Evolutionary conservation across 179 eudicot species (phyloP).

Genomic region (Silene coronaria): DNA sequence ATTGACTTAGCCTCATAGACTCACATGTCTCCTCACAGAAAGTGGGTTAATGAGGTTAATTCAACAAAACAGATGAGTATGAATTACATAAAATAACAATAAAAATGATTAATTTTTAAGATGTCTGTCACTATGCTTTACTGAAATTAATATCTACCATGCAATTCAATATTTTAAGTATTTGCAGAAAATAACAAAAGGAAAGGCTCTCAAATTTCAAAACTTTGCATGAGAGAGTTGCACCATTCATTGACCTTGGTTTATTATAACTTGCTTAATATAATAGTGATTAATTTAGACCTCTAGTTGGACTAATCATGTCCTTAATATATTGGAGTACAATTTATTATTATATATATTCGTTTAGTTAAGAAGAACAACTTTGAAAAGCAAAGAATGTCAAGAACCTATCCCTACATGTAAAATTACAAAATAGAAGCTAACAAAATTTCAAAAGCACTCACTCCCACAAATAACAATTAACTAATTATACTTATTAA

Average conservation of each 20-base stretch:
- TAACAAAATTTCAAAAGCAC: slow-evolving; percentile 48
- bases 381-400: slow-evolving; percentile 15
- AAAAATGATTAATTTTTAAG: too few relatives aligned
- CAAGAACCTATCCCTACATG: slow-evolving; percentile 43
- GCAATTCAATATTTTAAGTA: background rate
- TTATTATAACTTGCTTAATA: background rate
- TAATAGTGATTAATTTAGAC: background rate
- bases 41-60: too few relatives aligned
- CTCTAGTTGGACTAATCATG: background rate
- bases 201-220: slow-evolving; percentile 13
- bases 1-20: too few relatives aligned
- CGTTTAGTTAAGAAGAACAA: background rate
- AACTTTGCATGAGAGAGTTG: slow-evolving; percentile 10
- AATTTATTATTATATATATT: background rate
- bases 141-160: background rate
- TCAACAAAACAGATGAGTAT: too few relatives aligned
- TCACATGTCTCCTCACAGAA: too few relatives aligned
- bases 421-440: slow-evolving; percentile 55
- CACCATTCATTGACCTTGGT: slow-evolving; percentile 24
- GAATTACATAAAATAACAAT: too few relatives aligned
- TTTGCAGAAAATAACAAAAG: slow-evolving; percentile 17
- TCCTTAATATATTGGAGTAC: background rate
- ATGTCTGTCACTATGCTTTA: background rate
- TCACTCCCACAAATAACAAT: slow-evolving; percentile 30
- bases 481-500: background rate